Evolutionary conservation across 2,329 filamentous ascomycete genomes (phyloP), one percentile per base, ranked within the genome.

Genomic region (Microdochium trichocladiopsis): DNA sequence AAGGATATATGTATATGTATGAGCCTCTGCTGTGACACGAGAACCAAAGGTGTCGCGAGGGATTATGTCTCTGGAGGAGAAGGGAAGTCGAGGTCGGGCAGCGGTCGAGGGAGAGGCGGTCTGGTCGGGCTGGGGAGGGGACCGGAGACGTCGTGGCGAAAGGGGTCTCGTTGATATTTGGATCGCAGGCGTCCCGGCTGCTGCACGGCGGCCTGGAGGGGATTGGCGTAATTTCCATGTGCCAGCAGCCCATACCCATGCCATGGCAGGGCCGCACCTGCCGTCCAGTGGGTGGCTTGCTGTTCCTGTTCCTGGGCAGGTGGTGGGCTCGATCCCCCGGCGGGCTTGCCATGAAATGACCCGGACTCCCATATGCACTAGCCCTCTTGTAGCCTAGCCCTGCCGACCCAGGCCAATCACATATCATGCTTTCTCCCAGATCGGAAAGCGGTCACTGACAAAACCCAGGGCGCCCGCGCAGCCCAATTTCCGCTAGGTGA

Each of bases 361-460:
- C n/a, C n/a, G n/a, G n/a, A n/a, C n/a, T n/a, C n/a, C n/a, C n/a
- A n/a, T n/a, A 11, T 11, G n/a, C n/a, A 18, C 41, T 45, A 45
- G 18, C 5, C 41, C 6, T 21, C 18, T 22, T 45, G 3, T 52
- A 51, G 50, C 37, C 52, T 52, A 56, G 52, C 47, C 45, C 50
- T 12, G n/a, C 6, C 6, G 6, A 16, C 25, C 9, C 49, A 25
- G 47, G 48, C 56, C 57, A 59, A 57, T 49, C 16, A 54, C 12
- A 48, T 53, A n/a, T 18, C 50, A 3, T 51, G 31, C 48, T 55
- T 52, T 54, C 52, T 57, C 54, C 55, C 53, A 56, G 56, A 57
- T 43, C 49, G 43, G 37, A 53, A 55, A 28, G 55, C 53, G 56
- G 54, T 52, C 48, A 56, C 56, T 56, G 53, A 54, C 54, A 54